Evolutionary conservation across 169 alveolate species (phyloP), one percentile per base, ranked within the genome.

Genomic region (Plasmodium coatneyi): DNA sequence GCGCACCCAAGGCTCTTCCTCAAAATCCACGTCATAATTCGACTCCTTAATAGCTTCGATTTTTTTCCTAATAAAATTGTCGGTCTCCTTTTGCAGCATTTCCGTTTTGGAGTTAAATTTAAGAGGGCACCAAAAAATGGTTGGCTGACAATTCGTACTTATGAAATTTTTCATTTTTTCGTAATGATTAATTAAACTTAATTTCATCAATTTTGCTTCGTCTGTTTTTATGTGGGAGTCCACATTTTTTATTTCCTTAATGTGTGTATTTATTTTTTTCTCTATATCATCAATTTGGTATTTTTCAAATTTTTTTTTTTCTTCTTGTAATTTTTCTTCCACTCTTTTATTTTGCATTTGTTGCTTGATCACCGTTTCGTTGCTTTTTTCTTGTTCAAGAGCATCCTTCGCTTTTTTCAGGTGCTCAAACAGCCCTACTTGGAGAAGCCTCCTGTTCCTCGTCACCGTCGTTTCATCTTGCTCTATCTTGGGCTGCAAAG

Each of bases 91-190:
- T 56, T 96, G 95, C 52, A 96, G 84, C 14, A 95, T 70, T 66
- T 91, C 92, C 30, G 94, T 93, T 32, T 92, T 95, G 28, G 89
- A 82, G 80, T 94, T 93, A 80, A 84, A 94, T 70, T 92, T 92
- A n/a, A 92, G 60, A n/a, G 97, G 97, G 19, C 91, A 82, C 97
- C 97, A 96, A 80, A 94, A 96, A 32, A 96, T 90, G 25, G 97
- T 96, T 14, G 97, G 97, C 54, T 92, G 95, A 3, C 96, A 92
- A 72, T 92, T 82, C 36, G 97, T 96, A 74, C 97, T 96, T 34
- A 96, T 96, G 80, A 94, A 96, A 86, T 95, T 95, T 30, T 92
- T 43, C 97, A 96, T 96, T 80, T 87, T 83, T 41, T 93, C 96
- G 76, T 96, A 96, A 83, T 96, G 97, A 41, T 74, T 89, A 49